Conservation (phyloP, 2,329 filamentous ascomycete species). For the Ophiobolus disseminans region DNA sequence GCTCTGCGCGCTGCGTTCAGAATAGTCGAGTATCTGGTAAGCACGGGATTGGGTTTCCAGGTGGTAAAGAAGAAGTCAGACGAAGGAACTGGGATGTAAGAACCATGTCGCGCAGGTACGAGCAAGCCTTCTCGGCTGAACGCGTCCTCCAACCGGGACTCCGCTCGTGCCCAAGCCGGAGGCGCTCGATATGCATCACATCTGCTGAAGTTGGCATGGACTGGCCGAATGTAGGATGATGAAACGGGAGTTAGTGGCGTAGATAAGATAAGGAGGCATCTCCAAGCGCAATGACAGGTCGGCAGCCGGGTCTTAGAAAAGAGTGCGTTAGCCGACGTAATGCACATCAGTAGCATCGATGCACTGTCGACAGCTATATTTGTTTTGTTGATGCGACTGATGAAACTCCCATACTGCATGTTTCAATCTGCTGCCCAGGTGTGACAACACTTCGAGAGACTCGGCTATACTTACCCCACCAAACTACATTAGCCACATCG, state of each 20-base stretch:
- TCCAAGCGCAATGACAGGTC: background rate
- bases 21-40: background rate
- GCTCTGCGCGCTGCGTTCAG: background rate
- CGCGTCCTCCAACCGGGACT: constrained; percentile 9
- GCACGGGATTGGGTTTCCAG: background rate
- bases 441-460: too few relatives aligned
- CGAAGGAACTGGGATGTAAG: background rate
- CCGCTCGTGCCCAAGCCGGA: constrained; percentile 23
- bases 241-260: background rate
- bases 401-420: too few relatives aligned
- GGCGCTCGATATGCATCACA: constrained; percentile 29
- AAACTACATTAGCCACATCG: constrained; percentile 9
- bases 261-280: constrained; percentile 25
- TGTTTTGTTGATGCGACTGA: too few relatives aligned
- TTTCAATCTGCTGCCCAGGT: too few relatives aligned
- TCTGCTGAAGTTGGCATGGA: constrained; percentile 9
- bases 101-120: constrained; percentile 17
- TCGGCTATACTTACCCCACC: constrained; percentile 18
- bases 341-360: background rate
- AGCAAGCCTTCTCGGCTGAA: constrained; percentile 15
- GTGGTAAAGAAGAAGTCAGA: background rate
- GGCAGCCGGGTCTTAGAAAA: background rate
- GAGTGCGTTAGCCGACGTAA: background rate
- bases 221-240: constrained; percentile 13
- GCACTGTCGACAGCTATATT: too few relatives aligned